Conservation (phyloP, 2,329 filamentous ascomycete genomes). For the Scopulariopsis brevicaulis region DNA sequence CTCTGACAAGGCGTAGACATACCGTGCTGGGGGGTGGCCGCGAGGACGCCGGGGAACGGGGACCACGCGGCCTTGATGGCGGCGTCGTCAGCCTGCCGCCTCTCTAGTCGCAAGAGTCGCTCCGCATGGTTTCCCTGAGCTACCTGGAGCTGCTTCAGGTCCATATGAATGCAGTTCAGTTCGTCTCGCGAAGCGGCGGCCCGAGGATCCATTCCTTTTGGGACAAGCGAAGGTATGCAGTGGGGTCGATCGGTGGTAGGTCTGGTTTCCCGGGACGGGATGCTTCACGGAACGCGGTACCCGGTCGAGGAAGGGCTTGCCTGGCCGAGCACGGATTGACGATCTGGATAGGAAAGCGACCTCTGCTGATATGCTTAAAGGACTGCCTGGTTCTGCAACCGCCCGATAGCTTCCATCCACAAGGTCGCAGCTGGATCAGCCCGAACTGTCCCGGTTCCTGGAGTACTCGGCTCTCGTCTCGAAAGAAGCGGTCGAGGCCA, state of each 20-base stretch:
- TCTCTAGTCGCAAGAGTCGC: conserved; percentile 49
- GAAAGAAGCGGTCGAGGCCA: neutral
- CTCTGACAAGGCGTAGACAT: conserved; percentile 18
- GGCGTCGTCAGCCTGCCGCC: conserved; percentile 56
- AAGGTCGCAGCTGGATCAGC: neutral
- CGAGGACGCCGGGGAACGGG: conserved; percentile 77
- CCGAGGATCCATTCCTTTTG: conserved; percentile 50
- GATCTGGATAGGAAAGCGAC: neutral
- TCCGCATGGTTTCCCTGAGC: conserved; percentile 52
- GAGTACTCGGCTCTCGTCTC: neutral
- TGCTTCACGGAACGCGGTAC: neutral
- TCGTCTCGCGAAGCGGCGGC: conserved; percentile 50
- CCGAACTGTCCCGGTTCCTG: no score
- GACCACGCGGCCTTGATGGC: conserved; percentile 85
- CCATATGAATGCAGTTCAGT: conserved; percentile 58
- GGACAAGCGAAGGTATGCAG: neutral
- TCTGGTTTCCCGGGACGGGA: neutral
- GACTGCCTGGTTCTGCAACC: neutral
- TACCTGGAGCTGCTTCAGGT: conserved; percentile 56
- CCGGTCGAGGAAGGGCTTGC: neutral
- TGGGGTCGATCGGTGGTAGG: neutral
- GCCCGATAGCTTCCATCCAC: neutral
- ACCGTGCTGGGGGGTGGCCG: conserved; percentile 83
- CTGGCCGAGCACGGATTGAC: neutral
- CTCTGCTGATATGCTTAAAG: neutral